Percentiles rank a stretch among this genome's conserved stretches.
Conservation (phyloP, 2,329 filamentous ascomycete genomes). For the Parasarocladium wereldwijsianum region DNA sequence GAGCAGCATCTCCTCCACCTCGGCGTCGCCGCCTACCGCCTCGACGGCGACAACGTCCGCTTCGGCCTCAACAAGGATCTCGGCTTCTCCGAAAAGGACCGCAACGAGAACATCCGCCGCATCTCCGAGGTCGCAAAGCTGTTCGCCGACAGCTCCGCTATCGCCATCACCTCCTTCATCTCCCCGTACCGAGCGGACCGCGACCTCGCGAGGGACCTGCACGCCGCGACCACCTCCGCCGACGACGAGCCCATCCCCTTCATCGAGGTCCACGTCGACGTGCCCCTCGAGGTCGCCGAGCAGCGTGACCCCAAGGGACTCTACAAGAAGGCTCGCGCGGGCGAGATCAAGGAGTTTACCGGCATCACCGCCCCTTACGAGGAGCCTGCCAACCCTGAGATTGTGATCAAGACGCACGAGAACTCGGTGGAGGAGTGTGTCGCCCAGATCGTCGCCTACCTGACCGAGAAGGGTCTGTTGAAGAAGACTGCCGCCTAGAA, state of each 20-base stretch:
- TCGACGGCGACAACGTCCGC: constrained; percentile 96
- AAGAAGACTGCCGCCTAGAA: constrained; percentile 15
- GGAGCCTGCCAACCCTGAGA: constrained; percentile 71
- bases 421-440: constrained; percentile 81
- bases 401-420: constrained; percentile 72
- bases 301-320: constrained; percentile 92
- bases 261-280: constrained; percentile 86
- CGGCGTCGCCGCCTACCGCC: constrained; percentile 70
- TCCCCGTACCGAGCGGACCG: constrained; percentile 85
- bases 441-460: constrained; percentile 65
- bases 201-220: constrained; percentile 65
- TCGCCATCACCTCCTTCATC: constrained; percentile 94
- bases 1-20: constrained; percentile 92
- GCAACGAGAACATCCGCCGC: constrained; percentile 94
- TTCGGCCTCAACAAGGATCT: constrained; percentile 98
- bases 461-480: constrained; percentile 47
- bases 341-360: constrained; percentile 94
- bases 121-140: constrained; percentile 96
- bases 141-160: constrained; percentile 77
- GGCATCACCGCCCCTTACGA: constrained; percentile 94
- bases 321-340: constrained; percentile 91
- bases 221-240: constrained; percentile 35
- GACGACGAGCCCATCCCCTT: constrained; percentile 65
- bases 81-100: constrained; percentile 82
- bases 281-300: constrained; percentile 84